phyloP scores from a whole-genome alignment of 495 filamentous ascomycete species.

The Penicillium cosmopolitanum region DNA sequence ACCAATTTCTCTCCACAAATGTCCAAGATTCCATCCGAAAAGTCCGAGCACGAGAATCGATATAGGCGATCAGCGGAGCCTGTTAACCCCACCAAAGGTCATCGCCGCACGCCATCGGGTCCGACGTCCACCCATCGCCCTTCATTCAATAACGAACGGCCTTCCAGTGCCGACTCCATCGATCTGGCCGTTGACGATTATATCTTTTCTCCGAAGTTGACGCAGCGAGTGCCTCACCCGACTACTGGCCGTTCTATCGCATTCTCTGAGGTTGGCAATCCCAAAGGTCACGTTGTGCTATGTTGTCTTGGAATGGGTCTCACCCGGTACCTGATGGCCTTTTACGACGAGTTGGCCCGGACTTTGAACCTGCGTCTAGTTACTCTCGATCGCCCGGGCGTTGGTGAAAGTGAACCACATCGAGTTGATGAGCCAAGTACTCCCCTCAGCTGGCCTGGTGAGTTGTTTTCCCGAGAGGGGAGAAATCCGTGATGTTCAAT shows the following conservation, averaged over 20 bases:
- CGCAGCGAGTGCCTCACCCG: conserved; percentile 83
- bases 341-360: conserved; percentile 94
- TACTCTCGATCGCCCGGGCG: conserved; percentile 91
- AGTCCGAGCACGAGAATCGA: conserved; percentile 39
- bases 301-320: conserved; percentile 98
- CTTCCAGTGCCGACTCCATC: conserved; percentile 80
- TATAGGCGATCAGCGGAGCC: conserved; percentile 44
- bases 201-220: conserved; percentile 77
- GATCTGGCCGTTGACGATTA: conserved; percentile 88
- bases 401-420: conserved; percentile 89
- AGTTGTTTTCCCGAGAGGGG: conserved; percentile 34
- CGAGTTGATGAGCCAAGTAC: conserved; percentile 72
- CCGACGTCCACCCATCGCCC: conserved; percentile 32
- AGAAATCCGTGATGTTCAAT: not conserved
- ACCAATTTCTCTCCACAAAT: conserved; percentile 45
- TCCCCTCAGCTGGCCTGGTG: conserved; percentile 93
- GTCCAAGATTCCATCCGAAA: conserved; percentile 42
- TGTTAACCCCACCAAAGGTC: conserved; percentile 39
- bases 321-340: conserved; percentile 93
- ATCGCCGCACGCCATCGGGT: conserved; percentile 46
- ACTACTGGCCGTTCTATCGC: conserved; percentile 85
- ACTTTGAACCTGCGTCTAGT: conserved; percentile 89
- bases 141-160: conserved; percentile 54
- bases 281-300: conserved; percentile 88
- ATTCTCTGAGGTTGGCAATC: conserved; percentile 96